Percentiles rank a stretch among this genome's conserved stretches.
These are phyloP conservation scores for Cyclotella distinguenda DNA, from an alignment of 108 stramenopile genomes.

Conservation along the genomic window DNA sequence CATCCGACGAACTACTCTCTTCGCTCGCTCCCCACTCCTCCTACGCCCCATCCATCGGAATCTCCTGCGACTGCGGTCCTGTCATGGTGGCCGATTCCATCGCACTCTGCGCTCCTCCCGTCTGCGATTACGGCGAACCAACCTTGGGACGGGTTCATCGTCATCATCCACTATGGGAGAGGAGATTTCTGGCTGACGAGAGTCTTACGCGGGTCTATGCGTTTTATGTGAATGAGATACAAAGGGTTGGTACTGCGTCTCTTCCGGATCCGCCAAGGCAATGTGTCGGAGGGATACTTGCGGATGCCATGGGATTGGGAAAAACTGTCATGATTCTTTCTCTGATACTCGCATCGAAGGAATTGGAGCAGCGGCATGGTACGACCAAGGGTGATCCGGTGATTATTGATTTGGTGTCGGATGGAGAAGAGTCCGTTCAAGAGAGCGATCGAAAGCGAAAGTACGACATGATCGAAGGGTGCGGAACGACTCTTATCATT, in stretches of 20 bases:
- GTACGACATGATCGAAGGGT: not conserved
- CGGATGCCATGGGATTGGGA: slow-evolving; percentile 76
- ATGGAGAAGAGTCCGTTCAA: not conserved
- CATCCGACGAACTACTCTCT: not conserved
- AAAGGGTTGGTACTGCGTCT: slow-evolving; percentile 52
- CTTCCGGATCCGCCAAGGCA: slow-evolving; percentile 71
- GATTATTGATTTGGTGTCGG: too few species aligned
- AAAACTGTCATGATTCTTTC: slow-evolving; percentile 82
- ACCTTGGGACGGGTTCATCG: slow-evolving; percentile 19
- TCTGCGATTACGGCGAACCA: slow-evolving; percentile 15
- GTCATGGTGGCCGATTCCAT: slow-evolving; percentile 51
- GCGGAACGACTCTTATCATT: slow-evolving; percentile 70
- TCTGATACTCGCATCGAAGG: slow-evolving; percentile 58
- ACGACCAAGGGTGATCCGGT: too few species aligned
- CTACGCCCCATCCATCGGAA: not conserved
- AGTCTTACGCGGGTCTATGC: slow-evolving; percentile 40
- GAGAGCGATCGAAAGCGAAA: not conserved
- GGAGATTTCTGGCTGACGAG: slow-evolving; percentile 59
- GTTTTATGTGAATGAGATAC: slow-evolving; percentile 80
- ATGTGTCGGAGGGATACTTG: slow-evolving; percentile 78
- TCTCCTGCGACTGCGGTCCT: slow-evolving; percentile 80
- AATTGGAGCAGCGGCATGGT: too few species aligned
- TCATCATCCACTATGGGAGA: slow-evolving; percentile 77
- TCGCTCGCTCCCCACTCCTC: not conserved
- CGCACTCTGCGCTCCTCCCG: slow-evolving; percentile 26